Conservation (phyloP, 768 basidiomycete species). For the Neoboletus subvelutipes region DNA sequence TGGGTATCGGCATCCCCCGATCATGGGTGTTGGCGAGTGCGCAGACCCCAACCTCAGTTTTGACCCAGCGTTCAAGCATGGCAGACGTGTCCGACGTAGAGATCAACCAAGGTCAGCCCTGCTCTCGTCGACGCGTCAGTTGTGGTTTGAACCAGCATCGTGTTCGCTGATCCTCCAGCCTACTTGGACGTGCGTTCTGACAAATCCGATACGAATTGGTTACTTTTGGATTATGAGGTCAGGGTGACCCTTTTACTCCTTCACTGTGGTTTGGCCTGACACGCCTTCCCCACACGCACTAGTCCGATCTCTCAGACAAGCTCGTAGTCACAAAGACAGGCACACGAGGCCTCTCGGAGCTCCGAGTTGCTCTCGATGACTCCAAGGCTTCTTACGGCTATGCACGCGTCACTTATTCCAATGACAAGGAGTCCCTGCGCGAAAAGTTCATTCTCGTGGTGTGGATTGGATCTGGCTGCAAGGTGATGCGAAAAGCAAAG, state of each 20-base stretch:
- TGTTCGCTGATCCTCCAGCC: slow-evolving; percentile 43
- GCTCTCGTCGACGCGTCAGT: slow-evolving; percentile 1
- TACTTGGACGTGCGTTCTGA: slow-evolving; percentile 85
- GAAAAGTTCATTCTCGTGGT: slow-evolving; percentile 88
- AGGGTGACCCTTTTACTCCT: slow-evolving; percentile 13
- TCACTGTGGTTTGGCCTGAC: slow-evolving; percentile 13
- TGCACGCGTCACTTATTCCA: slow-evolving; percentile 78
- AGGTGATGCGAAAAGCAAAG: slow-evolving; percentile 92
- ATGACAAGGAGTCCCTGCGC: slow-evolving; percentile 81
- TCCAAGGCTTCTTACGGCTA: slow-evolving; percentile 82
- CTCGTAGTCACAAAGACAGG: slow-evolving; percentile 78
- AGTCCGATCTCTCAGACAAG: slow-evolving; percentile 79
- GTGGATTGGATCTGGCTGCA: slow-evolving; percentile 81
- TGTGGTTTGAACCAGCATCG: slow-evolving; percentile 17
- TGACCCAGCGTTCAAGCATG: slow-evolving; percentile 40
- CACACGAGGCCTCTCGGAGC: slow-evolving; percentile 74
- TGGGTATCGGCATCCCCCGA: slow-evolving; percentile 25
- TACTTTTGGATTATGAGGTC: slow-evolving; percentile 87
- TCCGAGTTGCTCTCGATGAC: slow-evolving; percentile 68
- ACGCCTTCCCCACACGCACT: slow-evolving; percentile 19
- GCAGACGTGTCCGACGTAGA: slow-evolving; percentile 75
- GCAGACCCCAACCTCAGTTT: neutral
- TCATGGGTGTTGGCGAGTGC: neutral
- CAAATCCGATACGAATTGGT: slow-evolving; percentile 87
- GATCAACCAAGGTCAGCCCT: slow-evolving; percentile 65